phyloP scores from a whole-genome alignment of 345 rosid species.

The Eucalyptus tenuipes region DNA sequence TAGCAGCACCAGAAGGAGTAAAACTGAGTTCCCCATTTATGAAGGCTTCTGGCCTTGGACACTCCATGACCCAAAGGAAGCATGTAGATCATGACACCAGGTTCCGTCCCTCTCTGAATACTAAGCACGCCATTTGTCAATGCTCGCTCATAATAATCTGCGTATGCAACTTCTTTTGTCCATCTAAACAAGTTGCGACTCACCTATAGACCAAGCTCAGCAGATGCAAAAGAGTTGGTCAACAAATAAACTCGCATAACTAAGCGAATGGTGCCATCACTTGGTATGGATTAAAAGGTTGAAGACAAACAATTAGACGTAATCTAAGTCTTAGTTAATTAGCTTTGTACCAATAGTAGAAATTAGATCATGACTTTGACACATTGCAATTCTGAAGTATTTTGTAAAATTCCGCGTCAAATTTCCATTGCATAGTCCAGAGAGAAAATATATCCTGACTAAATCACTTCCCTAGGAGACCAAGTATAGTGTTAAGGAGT shows the following conservation, averaged over 20 bases:
- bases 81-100: conserved; percentile 95
- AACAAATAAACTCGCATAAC: not conserved
- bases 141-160: conserved; percentile 92
- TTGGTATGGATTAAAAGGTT: not conserved
- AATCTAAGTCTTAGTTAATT: not conserved
- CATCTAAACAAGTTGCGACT: conserved; percentile 83
- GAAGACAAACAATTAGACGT: not conserved
- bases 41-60: conserved; percentile 67
- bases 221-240: not conserved
- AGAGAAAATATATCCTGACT: not conserved
- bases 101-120: conserved; percentile 87
- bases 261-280: not conserved
- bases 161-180: conserved; percentile 83
- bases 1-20: conserved; percentile 96
- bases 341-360: not conserved
- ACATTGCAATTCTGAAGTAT: not conserved
- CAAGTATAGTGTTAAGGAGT: not conserved
- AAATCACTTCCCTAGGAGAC: not conserved
- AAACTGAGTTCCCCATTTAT: conserved; percentile 75
- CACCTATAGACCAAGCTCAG: conserved; percentile 28
- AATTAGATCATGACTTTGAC: not conserved
- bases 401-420: not conserved
- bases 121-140: conserved; percentile 80
- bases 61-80: conserved; percentile 69
- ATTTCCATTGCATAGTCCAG: not conserved